Conservation (phyloP, 257 asterid genomes). For the Nicotiana paniculata region DNA sequence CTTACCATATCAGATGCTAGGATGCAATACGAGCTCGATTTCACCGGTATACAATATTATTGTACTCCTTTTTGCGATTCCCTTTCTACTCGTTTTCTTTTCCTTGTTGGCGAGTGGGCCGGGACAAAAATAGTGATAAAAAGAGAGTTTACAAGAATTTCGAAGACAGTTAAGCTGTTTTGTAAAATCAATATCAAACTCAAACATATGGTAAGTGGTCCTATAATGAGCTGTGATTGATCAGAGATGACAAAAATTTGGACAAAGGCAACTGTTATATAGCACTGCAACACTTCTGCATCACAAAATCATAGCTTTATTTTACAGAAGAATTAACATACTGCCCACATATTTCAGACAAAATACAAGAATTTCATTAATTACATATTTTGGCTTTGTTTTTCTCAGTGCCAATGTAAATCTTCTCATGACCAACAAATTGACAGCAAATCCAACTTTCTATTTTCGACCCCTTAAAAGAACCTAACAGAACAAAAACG, state of each 20-base stretch:
- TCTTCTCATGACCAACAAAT: not conserved
- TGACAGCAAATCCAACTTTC: constrained; percentile 3
- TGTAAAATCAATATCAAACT: not conserved
- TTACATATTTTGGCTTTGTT: not conserved
- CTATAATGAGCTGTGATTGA: constrained; percentile 13
- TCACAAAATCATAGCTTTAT: not conserved
- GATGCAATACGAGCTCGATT: too few relatives aligned
- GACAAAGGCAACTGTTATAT: not conserved
- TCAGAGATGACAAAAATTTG: constrained; percentile 3
- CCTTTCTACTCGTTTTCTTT: not conserved
- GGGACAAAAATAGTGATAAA: not conserved
- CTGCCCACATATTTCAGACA: constrained; percentile 3
- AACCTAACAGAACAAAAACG: constrained; percentile 3
- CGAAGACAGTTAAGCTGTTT: not conserved
- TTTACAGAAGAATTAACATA: not conserved
- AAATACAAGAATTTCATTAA: constrained; percentile 5
- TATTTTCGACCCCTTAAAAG: not conserved
- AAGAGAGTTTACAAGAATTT: constrained; percentile 2
- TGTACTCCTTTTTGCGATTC: not conserved
- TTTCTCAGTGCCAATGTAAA: not conserved
- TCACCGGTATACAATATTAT: too few relatives aligned
- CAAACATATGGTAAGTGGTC: constrained; percentile 10
- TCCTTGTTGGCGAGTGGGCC: not conserved
- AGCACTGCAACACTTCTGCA: not conserved
- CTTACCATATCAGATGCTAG: too few relatives aligned